Percentiles rank a stretch among this genome's conserved stretches.
phyloP scores from a whole-genome alignment of 2,329 filamentous ascomycete genomes.

The Tolypocladium tropicale region DNA sequence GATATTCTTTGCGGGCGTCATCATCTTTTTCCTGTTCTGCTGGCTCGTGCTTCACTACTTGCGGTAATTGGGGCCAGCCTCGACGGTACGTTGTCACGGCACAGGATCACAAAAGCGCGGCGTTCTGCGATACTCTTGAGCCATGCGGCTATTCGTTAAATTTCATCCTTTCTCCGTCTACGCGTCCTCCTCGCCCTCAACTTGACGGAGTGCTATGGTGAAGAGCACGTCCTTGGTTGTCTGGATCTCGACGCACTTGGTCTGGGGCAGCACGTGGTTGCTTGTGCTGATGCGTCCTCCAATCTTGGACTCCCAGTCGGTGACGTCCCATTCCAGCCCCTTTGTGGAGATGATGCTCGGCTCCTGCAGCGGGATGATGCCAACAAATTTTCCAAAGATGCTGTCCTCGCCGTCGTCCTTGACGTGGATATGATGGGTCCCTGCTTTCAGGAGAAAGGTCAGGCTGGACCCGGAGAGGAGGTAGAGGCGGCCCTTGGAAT shows the following conservation, averaged over 20 bases:
- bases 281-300: constrained; percentile 69
- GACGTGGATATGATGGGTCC: constrained; percentile 58
- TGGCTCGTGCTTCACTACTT: constrained; percentile 84
- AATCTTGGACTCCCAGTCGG: constrained; percentile 68
- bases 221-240: constrained; percentile 60
- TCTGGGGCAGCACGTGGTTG: constrained; percentile 57
- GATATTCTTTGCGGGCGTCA: constrained; percentile 85
- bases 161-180: constrained; percentile 5
- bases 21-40: constrained; percentile 84
- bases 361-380: constrained; percentile 77
- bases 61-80: constrained; percentile 26
- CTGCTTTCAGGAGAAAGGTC: constrained; percentile 67
- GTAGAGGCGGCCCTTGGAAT: constrained; percentile 52
- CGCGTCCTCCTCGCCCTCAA: constrained; percentile 23
- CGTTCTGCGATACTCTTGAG: constrained; percentile 1
- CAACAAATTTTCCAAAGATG: constrained; percentile 67
- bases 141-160: not conserved
- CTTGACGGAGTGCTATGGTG: constrained; percentile 52
- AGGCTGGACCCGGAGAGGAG: constrained; percentile 74
- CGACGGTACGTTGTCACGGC: not conserved
- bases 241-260: constrained; percentile 50
- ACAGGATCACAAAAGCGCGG: constrained; percentile 4
- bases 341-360: constrained; percentile 66
- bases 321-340: constrained; percentile 87
- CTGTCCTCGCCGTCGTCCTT: constrained; percentile 35